phyloP scores from a whole-genome alignment of 371 early-diverging fungal species.

The Racocetra persica region DNA sequence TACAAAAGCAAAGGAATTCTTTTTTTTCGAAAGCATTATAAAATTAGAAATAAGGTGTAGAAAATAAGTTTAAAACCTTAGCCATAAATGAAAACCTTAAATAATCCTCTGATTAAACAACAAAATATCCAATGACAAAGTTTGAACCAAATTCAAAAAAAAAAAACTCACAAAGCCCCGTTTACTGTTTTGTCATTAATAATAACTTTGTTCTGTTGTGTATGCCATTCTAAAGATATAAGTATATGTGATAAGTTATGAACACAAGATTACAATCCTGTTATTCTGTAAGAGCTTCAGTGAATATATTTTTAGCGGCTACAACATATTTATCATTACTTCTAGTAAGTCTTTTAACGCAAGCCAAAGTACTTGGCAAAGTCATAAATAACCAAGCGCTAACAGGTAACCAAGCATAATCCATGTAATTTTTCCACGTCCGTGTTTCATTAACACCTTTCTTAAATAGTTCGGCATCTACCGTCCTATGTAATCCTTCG shows the following conservation, averaged over 20 bases:
- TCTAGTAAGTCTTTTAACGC: constrained; percentile 58
- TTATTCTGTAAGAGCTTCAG: background rate
- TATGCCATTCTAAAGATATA: background rate
- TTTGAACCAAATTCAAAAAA: too few relatives aligned
- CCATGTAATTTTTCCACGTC: constrained; percentile 57
- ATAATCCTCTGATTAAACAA: too few relatives aligned
- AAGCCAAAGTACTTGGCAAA: constrained; percentile 61
- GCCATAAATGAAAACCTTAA: too few relatives aligned
- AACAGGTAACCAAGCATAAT: constrained; percentile 62
- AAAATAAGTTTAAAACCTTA: too few relatives aligned
- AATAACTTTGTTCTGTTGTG: background rate
- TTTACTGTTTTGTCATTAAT: too few relatives aligned
- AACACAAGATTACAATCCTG: background rate
- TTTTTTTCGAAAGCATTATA: too few relatives aligned
- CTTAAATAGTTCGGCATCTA: constrained; percentile 61
- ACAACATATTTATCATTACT: constrained; percentile 62
- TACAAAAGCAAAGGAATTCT: too few relatives aligned
- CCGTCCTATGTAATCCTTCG: constrained; percentile 55
- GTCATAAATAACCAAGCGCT: constrained; percentile 68
- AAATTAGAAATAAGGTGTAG: too few relatives aligned
- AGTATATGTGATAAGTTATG: background rate
- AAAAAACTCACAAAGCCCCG: too few relatives aligned
- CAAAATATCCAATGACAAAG: too few relatives aligned
- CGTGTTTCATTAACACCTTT: constrained; percentile 53
- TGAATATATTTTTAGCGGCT: constrained; percentile 52